These are phyloP conservation scores for Penicillium parvum DNA, from an alignment of 495 filamentous ascomycete species.

Conservation along the genomic window DNA sequence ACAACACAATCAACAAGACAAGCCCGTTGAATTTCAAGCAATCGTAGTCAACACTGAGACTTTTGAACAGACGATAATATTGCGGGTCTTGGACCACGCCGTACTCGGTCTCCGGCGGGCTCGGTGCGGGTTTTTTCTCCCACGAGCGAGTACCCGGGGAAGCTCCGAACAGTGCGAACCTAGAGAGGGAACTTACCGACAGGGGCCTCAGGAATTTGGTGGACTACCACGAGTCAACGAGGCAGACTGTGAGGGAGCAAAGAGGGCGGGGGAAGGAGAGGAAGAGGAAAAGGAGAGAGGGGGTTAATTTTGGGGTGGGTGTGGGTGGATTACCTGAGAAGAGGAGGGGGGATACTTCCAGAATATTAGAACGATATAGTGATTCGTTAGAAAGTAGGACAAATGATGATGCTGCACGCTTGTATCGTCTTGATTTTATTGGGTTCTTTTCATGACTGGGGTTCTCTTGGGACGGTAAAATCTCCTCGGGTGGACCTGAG, in stretches of 20 bases:
- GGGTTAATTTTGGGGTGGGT: slow-evolving; percentile 15
- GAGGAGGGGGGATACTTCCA: slow-evolving; percentile 4
- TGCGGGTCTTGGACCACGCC: too few species aligned
- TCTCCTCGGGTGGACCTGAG: background rate
- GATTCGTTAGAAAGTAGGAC: too few species aligned
- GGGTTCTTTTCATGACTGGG: too few species aligned
- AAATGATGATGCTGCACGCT: too few species aligned
- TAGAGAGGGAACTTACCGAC: slow-evolving; percentile 23
- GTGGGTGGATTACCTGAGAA: slow-evolving; percentile 4
- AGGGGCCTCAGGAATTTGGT: slow-evolving; percentile 15
- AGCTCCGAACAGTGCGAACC: slow-evolving; percentile 1
- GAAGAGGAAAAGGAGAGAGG: slow-evolving; percentile 20
- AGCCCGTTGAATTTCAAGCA: slow-evolving; percentile 1
- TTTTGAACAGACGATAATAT: slow-evolving; percentile 5
- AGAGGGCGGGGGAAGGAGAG: too few species aligned
- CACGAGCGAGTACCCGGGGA: slow-evolving; percentile 1
- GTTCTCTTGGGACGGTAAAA: background rate
- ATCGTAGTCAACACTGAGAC: background rate
- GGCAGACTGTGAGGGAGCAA: slow-evolving; percentile 26
- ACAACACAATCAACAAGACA: slow-evolving; percentile 1
- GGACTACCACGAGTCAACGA: slow-evolving; percentile 41
- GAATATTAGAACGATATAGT: background rate
- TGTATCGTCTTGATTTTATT: too few species aligned
- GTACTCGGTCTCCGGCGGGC: slow-evolving; percentile 8
- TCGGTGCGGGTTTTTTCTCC: slow-evolving; percentile 14